These are phyloP conservation scores for Penicillium decumbens DNA, from an alignment of 2,329 filamentous ascomycete genomes.

Conservation along the genomic window DNA sequence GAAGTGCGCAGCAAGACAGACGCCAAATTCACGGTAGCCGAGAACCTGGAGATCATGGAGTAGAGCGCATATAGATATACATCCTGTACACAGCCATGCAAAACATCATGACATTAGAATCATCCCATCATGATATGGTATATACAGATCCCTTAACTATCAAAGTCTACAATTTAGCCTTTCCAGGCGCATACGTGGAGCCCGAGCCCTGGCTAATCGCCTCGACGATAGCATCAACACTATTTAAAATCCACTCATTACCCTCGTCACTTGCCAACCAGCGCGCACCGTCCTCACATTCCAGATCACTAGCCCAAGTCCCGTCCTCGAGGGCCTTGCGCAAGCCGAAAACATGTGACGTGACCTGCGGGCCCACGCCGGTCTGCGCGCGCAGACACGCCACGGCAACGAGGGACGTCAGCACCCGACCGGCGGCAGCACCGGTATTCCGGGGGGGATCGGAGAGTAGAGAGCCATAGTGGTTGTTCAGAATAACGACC, in stretches of 20 bases:
- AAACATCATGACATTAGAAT: not conserved
- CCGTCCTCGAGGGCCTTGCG: slow-evolving; percentile 71
- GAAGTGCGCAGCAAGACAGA: slow-evolving; percentile 66
- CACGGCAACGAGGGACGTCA: slow-evolving; percentile 70
- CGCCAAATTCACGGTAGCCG: slow-evolving; percentile 61
- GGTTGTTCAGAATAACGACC: slow-evolving; percentile 68
- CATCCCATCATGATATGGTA: not conserved
- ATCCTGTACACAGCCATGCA: not conserved
- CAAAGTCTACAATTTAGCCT: slow-evolving; percentile 26
- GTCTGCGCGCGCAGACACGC: slow-evolving; percentile 72
- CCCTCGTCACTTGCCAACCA: slow-evolving; percentile 65
- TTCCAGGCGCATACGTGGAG: slow-evolving; percentile 54
- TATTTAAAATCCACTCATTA: slow-evolving; percentile 58
- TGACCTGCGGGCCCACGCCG: slow-evolving; percentile 75
- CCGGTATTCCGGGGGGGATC: slow-evolving; percentile 52
- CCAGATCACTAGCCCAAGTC: slow-evolving; percentile 20
- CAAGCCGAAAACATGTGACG: slow-evolving; percentile 75
- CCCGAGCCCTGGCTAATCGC: slow-evolving; percentile 46
- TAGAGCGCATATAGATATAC: slow-evolving; percentile 10
- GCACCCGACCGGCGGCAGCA: slow-evolving; percentile 59
- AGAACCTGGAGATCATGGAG: slow-evolving; percentile 53
- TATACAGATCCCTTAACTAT: not conserved
- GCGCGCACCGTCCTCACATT: slow-evolving; percentile 51
- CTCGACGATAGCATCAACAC: slow-evolving; percentile 57
- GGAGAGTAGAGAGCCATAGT: slow-evolving; percentile 69